phyloP scores from a whole-genome alignment of 2,329 filamentous ascomycete species.

The Ramichloridium luteum region DNA sequence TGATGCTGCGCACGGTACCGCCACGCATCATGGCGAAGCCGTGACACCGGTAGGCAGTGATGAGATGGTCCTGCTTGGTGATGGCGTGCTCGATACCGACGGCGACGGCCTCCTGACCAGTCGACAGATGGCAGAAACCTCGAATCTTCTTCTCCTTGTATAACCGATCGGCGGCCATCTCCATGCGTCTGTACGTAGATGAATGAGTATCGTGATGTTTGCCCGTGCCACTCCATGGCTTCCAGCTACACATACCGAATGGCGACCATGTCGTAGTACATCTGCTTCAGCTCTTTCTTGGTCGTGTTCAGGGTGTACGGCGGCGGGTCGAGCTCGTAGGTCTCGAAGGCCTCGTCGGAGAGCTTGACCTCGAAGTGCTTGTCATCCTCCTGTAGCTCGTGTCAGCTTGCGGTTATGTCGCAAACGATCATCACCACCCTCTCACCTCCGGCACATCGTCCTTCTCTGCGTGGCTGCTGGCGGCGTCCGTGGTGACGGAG shows the following conservation, averaged over 20 bases:
- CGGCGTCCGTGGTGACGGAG: conserved; percentile 88
- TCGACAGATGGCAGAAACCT: conserved; percentile 98
- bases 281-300: conserved; percentile 96
- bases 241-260: conserved; percentile 56
- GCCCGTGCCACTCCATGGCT: not conserved
- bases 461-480: conserved; percentile 79
- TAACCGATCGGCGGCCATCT: conserved; percentile 95
- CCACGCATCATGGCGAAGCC: conserved; percentile 96
- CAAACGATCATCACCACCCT: conserved; percentile 5
- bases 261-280: conserved; percentile 96
- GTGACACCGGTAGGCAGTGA: conserved; percentile 98
- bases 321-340: conserved; percentile 95
- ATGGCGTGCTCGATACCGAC: conserved; percentile 95
- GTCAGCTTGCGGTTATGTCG: not conserved
- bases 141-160: conserved; percentile 99
- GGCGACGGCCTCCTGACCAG: conserved; percentile 93
- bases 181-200: conserved; percentile 66
- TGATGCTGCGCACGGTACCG: conserved; percentile 78
- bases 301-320: conserved; percentile 85
- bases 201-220: conserved; percentile 20
- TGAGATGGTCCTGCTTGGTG: conserved; percentile 80
- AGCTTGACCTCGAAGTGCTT: conserved; percentile 85
- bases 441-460: conserved; percentile 54
- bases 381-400: conserved; percentile 72
- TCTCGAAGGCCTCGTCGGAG: conserved; percentile 98